Conservation (phyloP, 2,329 filamentous ascomycete species). For the Plectosphaerella plurivora region DNA sequence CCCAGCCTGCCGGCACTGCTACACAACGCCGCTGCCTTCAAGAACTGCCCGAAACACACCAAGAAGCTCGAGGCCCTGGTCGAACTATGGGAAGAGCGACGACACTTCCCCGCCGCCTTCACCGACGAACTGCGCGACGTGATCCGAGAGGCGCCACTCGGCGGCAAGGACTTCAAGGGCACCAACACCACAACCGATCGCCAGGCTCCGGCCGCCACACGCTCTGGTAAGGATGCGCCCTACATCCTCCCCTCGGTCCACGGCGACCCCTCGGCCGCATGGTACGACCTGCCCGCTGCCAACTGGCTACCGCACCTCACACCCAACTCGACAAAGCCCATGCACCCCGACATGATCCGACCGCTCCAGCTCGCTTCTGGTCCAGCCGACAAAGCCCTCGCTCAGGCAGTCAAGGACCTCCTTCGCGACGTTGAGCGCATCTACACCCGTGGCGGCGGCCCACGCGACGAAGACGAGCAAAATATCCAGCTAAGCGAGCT, state of each 20-base stretch:
- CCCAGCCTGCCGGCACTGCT: slow-evolving; percentile 59
- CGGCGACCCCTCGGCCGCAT: slow-evolving; percentile 68
- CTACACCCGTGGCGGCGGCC: slow-evolving; percentile 49
- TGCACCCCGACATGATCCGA: slow-evolving; percentile 66
- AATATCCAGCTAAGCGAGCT: slow-evolving; percentile 64
- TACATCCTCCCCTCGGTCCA: slow-evolving; percentile 73
- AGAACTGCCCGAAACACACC: slow-evolving; percentile 60
- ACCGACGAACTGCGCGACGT: slow-evolving; percentile 56
- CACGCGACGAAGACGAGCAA: slow-evolving; percentile 39
- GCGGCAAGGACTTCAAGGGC: slow-evolving; percentile 4
- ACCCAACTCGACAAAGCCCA: slow-evolving; percentile 69
- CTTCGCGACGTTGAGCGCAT: slow-evolving; percentile 66
- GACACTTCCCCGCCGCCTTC: slow-evolving; percentile 53
- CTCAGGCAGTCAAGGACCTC: slow-evolving; percentile 64
- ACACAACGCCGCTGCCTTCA: slow-evolving; percentile 50
- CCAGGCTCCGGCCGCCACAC: slow-evolving; percentile 17
- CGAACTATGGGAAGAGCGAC: slow-evolving; percentile 64
- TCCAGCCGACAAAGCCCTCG: slow-evolving; percentile 62
- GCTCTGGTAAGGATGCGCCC: slow-evolving; percentile 52
- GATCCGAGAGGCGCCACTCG: slow-evolving; percentile 35
- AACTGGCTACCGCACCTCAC: slow-evolving; percentile 77
- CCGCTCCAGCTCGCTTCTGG: slow-evolving; percentile 67
- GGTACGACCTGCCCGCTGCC: slow-evolving; percentile 77
- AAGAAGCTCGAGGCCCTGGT: slow-evolving; percentile 62
- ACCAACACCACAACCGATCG: slow-evolving; percentile 9